Conservation (phyloP, 1,284 basidiomycete genomes). For the Rhodotorula sp. region DNA sequence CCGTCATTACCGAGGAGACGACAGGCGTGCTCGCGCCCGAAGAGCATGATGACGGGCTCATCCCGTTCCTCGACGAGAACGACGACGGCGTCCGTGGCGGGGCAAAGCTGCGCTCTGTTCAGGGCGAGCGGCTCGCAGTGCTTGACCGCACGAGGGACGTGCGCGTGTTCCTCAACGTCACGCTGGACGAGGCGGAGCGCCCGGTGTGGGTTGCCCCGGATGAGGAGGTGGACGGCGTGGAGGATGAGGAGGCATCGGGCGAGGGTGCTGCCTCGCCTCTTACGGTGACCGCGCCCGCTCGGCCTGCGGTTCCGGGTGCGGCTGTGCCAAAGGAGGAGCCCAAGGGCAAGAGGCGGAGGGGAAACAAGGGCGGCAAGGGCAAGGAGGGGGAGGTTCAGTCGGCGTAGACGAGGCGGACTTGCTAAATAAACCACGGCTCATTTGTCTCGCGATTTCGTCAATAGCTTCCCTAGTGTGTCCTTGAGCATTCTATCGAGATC, state of each 20-base stretch:
- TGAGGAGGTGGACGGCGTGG: neutral
- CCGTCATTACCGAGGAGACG: constrained; percentile 5
- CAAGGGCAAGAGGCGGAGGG: constrained; percentile 1
- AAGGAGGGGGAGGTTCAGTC: constrained; percentile 1
- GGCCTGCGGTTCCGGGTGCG: neutral
- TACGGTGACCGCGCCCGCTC: neutral
- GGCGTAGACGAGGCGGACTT: too few relatives aligned
- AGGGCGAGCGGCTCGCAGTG: neutral
- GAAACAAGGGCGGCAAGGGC: constrained; percentile 6
- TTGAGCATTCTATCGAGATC: neutral
- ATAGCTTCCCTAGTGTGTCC: too few relatives aligned
- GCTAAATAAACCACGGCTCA: neutral
- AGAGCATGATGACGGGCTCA: constrained; percentile 11
- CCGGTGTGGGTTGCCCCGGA: constrained; percentile 11
- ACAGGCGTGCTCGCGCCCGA: constrained; percentile 2
- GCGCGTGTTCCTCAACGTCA: constrained; percentile 7
- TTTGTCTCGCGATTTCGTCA: rapidly evolving
- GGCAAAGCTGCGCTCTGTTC: neutral
- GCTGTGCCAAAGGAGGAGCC: neutral
- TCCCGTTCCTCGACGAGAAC: constrained; percentile 28
- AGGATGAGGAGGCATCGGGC: neutral
- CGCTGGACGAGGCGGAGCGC: constrained; percentile 1
- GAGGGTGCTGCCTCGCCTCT: neutral
- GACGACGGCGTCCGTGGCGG: constrained; percentile 28
- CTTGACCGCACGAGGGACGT: neutral